phyloP scores from a whole-genome alignment of 2,329 filamentous ascomycete species.

The Colletotrichum simmondsii region DNA sequence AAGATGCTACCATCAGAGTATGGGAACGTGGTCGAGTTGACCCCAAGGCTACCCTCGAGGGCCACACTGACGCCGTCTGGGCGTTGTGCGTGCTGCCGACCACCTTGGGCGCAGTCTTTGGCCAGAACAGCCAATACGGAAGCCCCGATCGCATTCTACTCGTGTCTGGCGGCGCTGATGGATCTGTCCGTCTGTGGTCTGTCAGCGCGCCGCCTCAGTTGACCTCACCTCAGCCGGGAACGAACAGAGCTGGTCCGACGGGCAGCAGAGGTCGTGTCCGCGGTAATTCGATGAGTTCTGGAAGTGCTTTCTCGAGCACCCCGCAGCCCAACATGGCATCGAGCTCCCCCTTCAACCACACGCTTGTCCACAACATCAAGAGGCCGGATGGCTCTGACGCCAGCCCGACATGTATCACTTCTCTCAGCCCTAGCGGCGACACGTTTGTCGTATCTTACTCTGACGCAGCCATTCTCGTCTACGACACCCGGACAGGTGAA shows the following conservation, averaged over 20 bases:
- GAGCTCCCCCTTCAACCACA: constrained; percentile 87
- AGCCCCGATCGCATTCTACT: constrained; percentile 87
- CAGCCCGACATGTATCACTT: constrained; percentile 92
- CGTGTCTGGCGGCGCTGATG: constrained; percentile 92
- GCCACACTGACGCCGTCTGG: constrained; percentile 97
- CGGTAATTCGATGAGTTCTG: constrained; percentile 93
- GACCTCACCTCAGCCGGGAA: constrained; percentile 80
- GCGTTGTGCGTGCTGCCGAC: constrained; percentile 91
- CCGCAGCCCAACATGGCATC: constrained; percentile 91
- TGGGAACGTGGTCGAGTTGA: constrained; percentile 97
- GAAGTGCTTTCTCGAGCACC: constrained; percentile 89
- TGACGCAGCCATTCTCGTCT: constrained; percentile 90
- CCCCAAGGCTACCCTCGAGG: constrained; percentile 92
- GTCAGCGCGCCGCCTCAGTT: constrained; percentile 90
- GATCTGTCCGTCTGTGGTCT: constrained; percentile 92
- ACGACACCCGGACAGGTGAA: constrained; percentile 91
- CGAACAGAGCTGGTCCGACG: constrained; percentile 64
- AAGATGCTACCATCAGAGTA: constrained; percentile 91
- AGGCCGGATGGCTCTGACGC: constrained; percentile 73
- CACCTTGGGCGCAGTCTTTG: constrained; percentile 83
- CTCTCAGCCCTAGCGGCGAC: constrained; percentile 83
- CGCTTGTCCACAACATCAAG: constrained; percentile 86
- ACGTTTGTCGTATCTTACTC: constrained; percentile 94
- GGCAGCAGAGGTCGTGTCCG: constrained; percentile 78
- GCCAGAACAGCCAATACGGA: constrained; percentile 78